These are phyloP conservation scores for Alternaria novae-zelandiae DNA, from an alignment of 2,329 filamentous ascomycete species.

Conservation along the genomic window DNA sequence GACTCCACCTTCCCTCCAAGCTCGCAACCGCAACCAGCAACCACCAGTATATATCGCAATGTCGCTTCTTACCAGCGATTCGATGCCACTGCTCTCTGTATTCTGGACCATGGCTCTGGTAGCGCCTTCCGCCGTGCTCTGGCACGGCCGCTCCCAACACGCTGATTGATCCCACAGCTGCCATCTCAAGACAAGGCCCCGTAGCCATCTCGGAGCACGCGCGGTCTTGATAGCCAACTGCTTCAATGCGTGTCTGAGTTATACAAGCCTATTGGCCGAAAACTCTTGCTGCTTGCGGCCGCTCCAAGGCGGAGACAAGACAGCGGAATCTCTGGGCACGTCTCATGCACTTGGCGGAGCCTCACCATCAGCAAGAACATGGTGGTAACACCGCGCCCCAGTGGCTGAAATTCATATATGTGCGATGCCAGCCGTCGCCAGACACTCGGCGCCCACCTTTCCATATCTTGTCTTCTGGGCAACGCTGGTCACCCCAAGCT, in stretches of 20 bases:
- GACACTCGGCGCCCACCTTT: neutral
- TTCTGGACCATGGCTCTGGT: neutral
- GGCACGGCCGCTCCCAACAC: neutral
- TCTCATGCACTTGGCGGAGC: conserved; percentile 8
- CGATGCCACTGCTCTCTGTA: neutral
- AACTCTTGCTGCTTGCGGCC: neutral
- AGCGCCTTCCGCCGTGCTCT: neutral
- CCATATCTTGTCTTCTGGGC: neutral
- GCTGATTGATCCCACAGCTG: neutral
- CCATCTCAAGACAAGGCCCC: neutral
- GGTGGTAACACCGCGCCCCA: neutral
- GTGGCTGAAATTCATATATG: neutral
- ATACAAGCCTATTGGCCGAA: neutral
- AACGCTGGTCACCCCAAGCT: neutral
- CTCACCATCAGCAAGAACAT: neutral
- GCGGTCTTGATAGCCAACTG: neutral
- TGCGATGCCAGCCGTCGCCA: neutral
- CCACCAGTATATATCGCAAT: neutral
- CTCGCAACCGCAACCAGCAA: neutral
- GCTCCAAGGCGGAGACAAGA: conserved; percentile 10
- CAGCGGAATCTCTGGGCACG: conserved; percentile 10
- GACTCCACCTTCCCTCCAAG: neutral
- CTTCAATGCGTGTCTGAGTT: neutral
- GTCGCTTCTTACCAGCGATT: neutral
- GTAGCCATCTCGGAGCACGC: neutral